Evolutionary conservation across 768 basidiomycete species (phyloP).

Genomic region (Paxillus rubicundulus): DNA sequence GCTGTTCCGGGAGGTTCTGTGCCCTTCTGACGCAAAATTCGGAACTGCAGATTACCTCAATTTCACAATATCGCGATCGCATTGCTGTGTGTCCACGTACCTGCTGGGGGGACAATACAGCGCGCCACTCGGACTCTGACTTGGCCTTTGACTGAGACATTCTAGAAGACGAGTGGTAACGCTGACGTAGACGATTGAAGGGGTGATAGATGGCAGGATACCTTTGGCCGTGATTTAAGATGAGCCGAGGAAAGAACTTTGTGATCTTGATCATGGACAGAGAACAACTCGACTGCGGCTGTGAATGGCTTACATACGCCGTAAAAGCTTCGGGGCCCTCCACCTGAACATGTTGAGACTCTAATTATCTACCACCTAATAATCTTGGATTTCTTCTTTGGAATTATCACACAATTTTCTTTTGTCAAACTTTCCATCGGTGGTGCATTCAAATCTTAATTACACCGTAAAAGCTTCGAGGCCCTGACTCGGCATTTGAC

Average conservation of each 20-base stretch:
- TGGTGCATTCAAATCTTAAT: too few species aligned
- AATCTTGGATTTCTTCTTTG: too few species aligned
- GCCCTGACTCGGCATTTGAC: too few species aligned
- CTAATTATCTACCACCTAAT: too few species aligned
- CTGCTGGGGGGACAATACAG: conserved; percentile 78
- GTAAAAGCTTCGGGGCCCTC: too few species aligned
- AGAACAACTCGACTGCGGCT: background rate
- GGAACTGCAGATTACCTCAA: conserved; percentile 55
- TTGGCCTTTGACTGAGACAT: conserved; percentile 36
- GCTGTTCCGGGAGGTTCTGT: conserved; percentile 80
- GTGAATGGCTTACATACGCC: background rate
- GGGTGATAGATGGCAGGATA: background rate
- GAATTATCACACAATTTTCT: too few species aligned
- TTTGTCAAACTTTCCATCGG: too few species aligned
- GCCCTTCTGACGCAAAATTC: conserved; percentile 80
- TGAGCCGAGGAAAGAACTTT: background rate
- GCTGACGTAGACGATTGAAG: background rate
- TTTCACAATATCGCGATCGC: background rate
- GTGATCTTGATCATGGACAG: background rate
- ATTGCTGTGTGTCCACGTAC: conserved; percentile 38
- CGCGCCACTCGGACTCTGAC: conserved; percentile 81
- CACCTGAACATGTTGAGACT: too few species aligned
- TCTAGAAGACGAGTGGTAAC: conserved; percentile 5
- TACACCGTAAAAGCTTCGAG: too few species aligned
- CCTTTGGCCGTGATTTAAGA: background rate